Conservation (phyloP, 768 basidiomycete species). For the Mycena galopus region DNA sequence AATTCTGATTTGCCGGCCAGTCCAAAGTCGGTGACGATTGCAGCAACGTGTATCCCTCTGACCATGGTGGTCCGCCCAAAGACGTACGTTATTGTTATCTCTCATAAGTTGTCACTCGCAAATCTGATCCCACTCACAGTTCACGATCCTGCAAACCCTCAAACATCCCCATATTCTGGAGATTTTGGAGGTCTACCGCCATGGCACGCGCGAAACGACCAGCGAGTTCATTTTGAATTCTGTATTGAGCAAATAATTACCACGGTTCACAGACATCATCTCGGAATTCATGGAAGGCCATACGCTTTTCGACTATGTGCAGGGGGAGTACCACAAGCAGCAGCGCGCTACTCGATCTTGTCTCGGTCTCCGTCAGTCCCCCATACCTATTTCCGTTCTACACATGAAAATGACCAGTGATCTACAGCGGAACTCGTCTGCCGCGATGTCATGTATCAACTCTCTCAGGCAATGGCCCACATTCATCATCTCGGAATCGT, state of each 20-base stretch:
- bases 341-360: background rate
- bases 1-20: background rate
- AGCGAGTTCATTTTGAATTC: background rate
- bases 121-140: background rate
- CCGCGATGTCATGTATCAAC: slow-evolving; percentile 28
- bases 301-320: slow-evolving; percentile 4
- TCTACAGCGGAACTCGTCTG: background rate
- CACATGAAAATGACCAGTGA: background rate
- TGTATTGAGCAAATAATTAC: background rate
- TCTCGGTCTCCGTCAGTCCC: background rate
- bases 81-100: background rate
- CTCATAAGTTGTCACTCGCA: too few species aligned
- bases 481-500: slow-evolving; percentile 19
- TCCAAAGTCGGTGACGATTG: background rate
- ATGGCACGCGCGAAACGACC: background rate
- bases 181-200: slow-evolving; percentile 9
- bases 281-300: slow-evolving; percentile 1
- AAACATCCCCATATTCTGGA: slow-evolving; percentile 19
- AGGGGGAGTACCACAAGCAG: background rate
- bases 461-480: slow-evolving; percentile 24
- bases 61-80: background rate
- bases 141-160: background rate
- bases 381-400: background rate
- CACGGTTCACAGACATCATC: background rate
- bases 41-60: background rate